Evolutionary conservation across 1,284 basidiomycete species (phyloP).

Genomic region (Puccinia triticina): DNA sequence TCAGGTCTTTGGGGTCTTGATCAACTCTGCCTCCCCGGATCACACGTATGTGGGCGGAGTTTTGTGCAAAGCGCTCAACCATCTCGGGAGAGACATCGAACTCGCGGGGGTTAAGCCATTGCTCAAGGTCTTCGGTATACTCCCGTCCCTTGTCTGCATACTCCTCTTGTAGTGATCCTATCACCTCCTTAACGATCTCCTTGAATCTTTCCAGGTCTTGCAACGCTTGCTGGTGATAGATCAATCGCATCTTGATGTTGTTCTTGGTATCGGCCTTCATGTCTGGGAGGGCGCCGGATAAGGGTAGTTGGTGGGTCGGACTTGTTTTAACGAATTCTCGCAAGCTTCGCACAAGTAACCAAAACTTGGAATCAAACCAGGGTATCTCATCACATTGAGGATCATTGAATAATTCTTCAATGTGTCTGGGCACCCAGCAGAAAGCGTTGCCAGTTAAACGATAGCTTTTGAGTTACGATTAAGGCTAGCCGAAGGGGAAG

Average conservation of each 20-base stretch:
- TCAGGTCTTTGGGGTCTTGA: constrained; percentile 62
- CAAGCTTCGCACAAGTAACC: constrained; percentile 80
- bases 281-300: constrained; percentile 78
- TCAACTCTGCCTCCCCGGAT: constrained; percentile 74
- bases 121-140: no score
- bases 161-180: neutral
- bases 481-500: neutral
- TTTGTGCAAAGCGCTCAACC: constrained; percentile 85
- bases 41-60: constrained; percentile 78
- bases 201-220: constrained; percentile 69
- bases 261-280: constrained; percentile 88
- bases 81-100: constrained; percentile 63
- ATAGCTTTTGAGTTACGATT: no score
- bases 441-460: no score
- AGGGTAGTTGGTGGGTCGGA: constrained; percentile 66
- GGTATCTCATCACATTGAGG: constrained; percentile 62
- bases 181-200: constrained; percentile 55
- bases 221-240: constrained; percentile 74
- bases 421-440: constrained; percentile 69
- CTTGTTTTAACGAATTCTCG: constrained; percentile 65
- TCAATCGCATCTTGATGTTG: constrained; percentile 76
- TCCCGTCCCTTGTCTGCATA: constrained; percentile 4
- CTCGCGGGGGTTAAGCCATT: no score
- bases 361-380: constrained; percentile 70
- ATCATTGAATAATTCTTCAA: constrained; percentile 70